Evolutionary conservation across 2,329 filamentous ascomycete genomes (phyloP).

Genomic region (Aspergillus neotritici): DNA sequence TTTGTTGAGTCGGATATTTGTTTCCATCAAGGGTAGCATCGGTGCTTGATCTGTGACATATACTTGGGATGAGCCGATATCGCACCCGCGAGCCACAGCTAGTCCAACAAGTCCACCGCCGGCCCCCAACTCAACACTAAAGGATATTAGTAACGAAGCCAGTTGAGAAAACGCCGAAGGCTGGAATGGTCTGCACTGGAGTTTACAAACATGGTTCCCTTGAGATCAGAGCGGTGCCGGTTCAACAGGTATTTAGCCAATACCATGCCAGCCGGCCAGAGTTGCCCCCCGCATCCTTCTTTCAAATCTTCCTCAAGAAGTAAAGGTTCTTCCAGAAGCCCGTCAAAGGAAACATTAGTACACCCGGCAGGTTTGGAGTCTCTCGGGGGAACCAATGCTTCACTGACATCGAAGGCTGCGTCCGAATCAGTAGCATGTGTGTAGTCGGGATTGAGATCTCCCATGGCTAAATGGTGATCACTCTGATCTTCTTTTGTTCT

Average conservation of each 20-base stretch:
- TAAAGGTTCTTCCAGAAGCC: constrained; percentile 64
- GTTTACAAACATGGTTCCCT: constrained; percentile 65
- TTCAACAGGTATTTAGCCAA: constrained; percentile 80
- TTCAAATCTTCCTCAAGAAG: constrained; percentile 77
- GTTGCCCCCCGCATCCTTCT: constrained; percentile 83
- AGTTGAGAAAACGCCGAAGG: not conserved
- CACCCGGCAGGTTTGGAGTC: constrained; percentile 48
- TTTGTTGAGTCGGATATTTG: constrained; percentile 78
- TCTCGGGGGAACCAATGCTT: constrained; percentile 52
- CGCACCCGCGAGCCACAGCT: constrained; percentile 53
- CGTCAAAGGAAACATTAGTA: constrained; percentile 61
- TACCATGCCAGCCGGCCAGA: constrained; percentile 92
- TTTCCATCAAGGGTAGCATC: constrained; percentile 79
- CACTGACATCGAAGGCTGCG: constrained; percentile 42
- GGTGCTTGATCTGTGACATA: constrained; percentile 80
- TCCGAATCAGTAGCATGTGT: constrained; percentile 20
- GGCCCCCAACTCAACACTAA: constrained; percentile 82
- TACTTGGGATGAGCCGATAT: constrained; percentile 50
- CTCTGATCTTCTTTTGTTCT: no score
- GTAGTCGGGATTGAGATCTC: constrained; percentile 4
- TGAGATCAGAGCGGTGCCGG: constrained; percentile 56
- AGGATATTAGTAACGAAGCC: not conserved
- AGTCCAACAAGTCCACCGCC: constrained; percentile 80
- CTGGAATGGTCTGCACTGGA: not conserved
- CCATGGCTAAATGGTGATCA: constrained; percentile 4